These are phyloP conservation scores for Neopestalotiopsis sp. DNA, from an alignment of 2,329 filamentous ascomycete genomes.

Conservation along the genomic window DNA sequence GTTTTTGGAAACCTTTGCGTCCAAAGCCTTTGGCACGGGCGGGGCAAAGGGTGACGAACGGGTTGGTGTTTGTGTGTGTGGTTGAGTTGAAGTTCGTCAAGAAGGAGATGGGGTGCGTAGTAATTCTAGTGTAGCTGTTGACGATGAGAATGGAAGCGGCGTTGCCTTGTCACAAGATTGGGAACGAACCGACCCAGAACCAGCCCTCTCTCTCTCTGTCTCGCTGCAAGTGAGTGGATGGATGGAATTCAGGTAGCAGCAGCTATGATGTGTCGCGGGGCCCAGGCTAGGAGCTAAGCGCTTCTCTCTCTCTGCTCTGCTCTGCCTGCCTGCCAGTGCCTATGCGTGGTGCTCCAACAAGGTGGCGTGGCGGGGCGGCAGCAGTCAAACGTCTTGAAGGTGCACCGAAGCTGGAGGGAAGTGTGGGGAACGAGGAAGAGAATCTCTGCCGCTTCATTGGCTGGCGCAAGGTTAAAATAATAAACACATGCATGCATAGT, in stretches of 20 bases:
- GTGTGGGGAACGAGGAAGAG: neutral
- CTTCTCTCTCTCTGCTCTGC: neutral
- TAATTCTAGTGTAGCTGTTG: neutral
- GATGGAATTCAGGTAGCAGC: constrained; percentile 28
- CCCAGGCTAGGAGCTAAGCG: neutral
- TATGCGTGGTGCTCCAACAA: neutral
- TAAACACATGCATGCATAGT: neutral
- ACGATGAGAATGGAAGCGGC: neutral
- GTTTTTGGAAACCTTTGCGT: no score
- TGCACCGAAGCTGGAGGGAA: neutral
- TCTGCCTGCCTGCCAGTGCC: neutral
- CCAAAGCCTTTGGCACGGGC: no score
- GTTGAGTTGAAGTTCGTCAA: no score
- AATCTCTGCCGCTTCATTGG: neutral
- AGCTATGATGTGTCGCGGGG: constrained; percentile 30
- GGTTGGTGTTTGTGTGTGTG: neutral
- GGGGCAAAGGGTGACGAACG: neutral
- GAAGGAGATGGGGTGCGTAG: neutral
- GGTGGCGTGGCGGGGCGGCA: neutral
- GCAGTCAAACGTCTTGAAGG: neutral
- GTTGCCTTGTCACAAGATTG: neutral
- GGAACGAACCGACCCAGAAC: neutral
- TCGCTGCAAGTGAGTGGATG: constrained; percentile 8
- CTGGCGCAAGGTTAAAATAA: neutral
- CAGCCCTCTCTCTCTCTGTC: neutral